Conservation (phyloP, 2,329 filamentous ascomycete species). For the Fusarium protoensiforme region DNA sequence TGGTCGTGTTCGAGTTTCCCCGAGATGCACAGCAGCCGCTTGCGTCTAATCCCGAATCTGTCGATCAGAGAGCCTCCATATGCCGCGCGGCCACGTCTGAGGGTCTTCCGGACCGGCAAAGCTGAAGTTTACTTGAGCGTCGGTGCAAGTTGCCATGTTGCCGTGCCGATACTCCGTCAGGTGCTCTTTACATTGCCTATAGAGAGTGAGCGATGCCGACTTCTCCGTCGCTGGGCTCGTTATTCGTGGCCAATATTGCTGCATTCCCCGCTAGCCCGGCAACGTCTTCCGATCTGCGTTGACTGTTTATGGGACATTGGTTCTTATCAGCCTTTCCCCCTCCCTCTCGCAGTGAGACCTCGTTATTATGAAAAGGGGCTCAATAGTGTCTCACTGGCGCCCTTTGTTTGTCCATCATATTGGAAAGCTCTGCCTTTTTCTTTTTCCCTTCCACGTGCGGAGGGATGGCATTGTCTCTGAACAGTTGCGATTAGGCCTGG, state of each 20-base stretch:
- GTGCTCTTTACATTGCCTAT: not conserved
- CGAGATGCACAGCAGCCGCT: conserved; percentile 8
- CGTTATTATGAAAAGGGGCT: not conserved
- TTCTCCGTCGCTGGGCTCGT: conserved; percentile 1
- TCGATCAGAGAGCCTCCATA: not conserved
- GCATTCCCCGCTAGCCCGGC: conserved; percentile 26
- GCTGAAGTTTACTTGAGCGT: not conserved
- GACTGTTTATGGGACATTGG: not conserved
- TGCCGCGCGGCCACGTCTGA: not conserved
- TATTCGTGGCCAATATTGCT: conserved; percentile 12
- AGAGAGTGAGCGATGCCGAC: not conserved
- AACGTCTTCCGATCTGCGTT: not conserved
- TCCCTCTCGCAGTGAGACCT: not conserved
- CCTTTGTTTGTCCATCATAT: not conserved
- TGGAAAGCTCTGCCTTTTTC: not conserved
- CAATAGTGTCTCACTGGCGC: not conserved
- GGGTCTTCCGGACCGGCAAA: not conserved
- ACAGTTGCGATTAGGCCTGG: not conserved
- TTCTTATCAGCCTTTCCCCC: not conserved
- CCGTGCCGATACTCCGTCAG: conserved; percentile 1
- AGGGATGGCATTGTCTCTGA: not conserved
- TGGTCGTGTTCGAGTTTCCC: not conserved
- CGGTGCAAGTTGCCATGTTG: not conserved
- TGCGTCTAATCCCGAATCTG: not conserved
- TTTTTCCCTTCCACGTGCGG: not conserved